These are phyloP conservation scores for Magnolia changhungtana DNA, from an alignment of 164 flowering plant genomes.

Conservation along the genomic window DNA sequence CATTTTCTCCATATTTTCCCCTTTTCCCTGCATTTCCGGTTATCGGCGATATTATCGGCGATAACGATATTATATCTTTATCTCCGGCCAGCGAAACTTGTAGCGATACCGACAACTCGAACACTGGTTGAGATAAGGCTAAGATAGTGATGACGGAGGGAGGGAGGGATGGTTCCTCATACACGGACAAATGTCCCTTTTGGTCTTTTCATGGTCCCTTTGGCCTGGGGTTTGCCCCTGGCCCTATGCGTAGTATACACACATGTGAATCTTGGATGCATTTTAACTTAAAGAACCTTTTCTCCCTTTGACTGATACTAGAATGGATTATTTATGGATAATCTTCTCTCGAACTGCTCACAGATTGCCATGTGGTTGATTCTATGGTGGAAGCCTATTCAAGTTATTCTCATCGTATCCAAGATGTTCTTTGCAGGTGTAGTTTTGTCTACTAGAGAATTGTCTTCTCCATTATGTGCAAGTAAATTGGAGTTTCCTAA, in stretches of 20 bases:
- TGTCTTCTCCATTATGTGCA: neutral
- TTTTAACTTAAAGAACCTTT: neutral
- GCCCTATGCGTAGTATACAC: neutral
- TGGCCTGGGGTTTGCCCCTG: too few relatives aligned
- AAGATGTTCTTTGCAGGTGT: slow-evolving; percentile 91
- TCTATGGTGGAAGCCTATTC: slow-evolving; percentile 82
- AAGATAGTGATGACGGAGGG: too few relatives aligned
- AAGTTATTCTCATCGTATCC: slow-evolving; percentile 45
- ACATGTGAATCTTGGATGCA: neutral
- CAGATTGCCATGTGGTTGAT: slow-evolving; percentile 89
- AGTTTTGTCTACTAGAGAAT: neutral
- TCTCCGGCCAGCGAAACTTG: too few relatives aligned
- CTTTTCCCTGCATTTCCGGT: too few relatives aligned
- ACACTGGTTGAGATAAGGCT: too few relatives aligned
- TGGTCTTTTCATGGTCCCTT: too few relatives aligned
- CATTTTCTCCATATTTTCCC: too few relatives aligned
- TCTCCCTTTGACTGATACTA: neutral
- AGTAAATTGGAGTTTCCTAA: neutral
- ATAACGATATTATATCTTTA: too few relatives aligned
- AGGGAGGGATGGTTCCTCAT: too few relatives aligned
- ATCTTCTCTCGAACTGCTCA: neutral
- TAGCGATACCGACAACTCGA: too few relatives aligned
- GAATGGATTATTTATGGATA: neutral
- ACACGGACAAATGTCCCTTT: too few relatives aligned
- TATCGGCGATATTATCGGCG: too few relatives aligned